Base-by-base conservation (phyloP, 371 early-diverging fungal genomes). In the Zopfochytrium polystomum region DNA sequence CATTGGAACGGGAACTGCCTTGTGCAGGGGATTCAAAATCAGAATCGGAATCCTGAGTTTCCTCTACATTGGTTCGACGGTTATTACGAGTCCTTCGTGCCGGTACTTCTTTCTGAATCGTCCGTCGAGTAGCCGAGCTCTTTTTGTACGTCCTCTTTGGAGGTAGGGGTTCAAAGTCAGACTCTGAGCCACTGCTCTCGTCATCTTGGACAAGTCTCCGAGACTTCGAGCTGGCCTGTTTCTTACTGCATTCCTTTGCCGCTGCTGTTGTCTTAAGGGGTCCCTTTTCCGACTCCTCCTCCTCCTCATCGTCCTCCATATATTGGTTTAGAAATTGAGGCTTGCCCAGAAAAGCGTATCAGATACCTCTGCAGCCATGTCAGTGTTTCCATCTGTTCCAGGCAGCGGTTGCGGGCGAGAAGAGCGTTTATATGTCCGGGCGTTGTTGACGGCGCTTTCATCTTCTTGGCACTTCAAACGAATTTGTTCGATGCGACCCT, bases 401-500 rank as follows among this genome's bases (percentile, higher is more conserved):
- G 26, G 43, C 55, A 11, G 26, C 52, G 20, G 30, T 58, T 26
- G 20, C 42, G 9, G 1, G 58, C 15, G 20, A 3, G 31, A 4
- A 22, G 3, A 18, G 26, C 35, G 47, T 55, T 60, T 1, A 35
- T 47, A 9, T 23, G 45, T 27, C 58, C 52, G 25, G 49, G 63
- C 80, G 9, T 64, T 70, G 9, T 33, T 13, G 13, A 65, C 67
- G 1, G 79, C 64, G 42, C 66, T 70, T 23, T 75, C 69, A 52
- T 75, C 70, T 58, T 77, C 78, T 6, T 73, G 25, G 34, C 76
- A 67, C 44, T 73, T 72, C 3, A 60, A 66, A 26, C 66, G 74
- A 23, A 70, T 58, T 60, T 85, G 78, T 31, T 73, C 67, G 29
- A 91, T 73, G 68, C 84, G 90, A 42, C 66, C 62, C 46, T 91